Base-by-base conservation (phyloP, 129 eudicot genomes). In the Helianthus tuberosus region DNA sequence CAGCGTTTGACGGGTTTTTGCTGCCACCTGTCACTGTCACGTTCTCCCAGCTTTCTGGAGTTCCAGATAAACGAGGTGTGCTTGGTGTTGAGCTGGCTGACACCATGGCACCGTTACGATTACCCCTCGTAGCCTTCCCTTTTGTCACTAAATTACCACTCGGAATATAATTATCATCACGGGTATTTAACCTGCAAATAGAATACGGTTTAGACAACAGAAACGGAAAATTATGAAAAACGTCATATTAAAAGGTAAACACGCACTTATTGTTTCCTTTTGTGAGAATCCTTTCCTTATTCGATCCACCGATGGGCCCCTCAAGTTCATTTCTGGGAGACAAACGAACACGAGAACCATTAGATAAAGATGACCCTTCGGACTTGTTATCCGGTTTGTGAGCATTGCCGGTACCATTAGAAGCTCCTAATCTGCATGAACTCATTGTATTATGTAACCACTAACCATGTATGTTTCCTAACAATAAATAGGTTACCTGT, bases 111-210 rank as follows among this genome's bases (percentile, higher is more conserved):
- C 91, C 89, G 14, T 75, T 82, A 53, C 94, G 86, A 73, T 87
- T 84, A 11, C 87, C 80, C 76, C 97, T 83, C 36, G 98, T 79
- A 52, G 93, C 96, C 83, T 87, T 92, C 29, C 96, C 96, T 79
- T 92, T 92, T 3, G 86, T 77, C 62, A 89, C 57, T 75, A 89
- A 80, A 86, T 82, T 73, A n/a, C 91, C 82, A 69, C 78, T 62
- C 8, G 77, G 62, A 36, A 71, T 38, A 75, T 86, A 76, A 78
- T 57, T 77, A 16, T 85, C 96, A 69, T 87, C 98, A 38, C 85
- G 91, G 12, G 71, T 80, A 75, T 78, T 87, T 72, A 76, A 72
- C 96, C 98, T 89, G 77, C n/a, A 69, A 57, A 50, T 39, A 14
- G 23, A 29, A 79, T 29, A 70, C 32, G 43, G 1, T 73, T 52